A percentile compares a stretch with the other conserved stretches of the same genome.
Evolutionary conservation across 1,284 basidiomycete species (phyloP).

Genomic region (Takashimella tepidaria): DNA sequence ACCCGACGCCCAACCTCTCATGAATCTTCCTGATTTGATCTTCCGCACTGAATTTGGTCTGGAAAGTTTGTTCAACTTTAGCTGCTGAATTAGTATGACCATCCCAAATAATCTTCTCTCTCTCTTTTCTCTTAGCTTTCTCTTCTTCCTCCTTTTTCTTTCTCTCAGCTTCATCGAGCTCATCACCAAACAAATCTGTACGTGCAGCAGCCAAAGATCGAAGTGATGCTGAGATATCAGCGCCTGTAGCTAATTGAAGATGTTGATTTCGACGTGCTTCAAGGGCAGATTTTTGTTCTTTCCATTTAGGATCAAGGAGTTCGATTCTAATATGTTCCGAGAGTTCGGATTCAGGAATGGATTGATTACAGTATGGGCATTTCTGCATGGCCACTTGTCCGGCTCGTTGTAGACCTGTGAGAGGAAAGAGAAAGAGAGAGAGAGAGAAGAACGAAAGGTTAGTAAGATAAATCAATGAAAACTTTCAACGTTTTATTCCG

Average conservation of each 20-base stretch:
- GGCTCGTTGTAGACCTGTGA: constrained; percentile 56
- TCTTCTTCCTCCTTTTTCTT: constrained; percentile 81
- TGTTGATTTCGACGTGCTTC: constrained; percentile 86
- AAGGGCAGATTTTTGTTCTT: constrained; percentile 80
- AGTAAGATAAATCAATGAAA: constrained; percentile 6
- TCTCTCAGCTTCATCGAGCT: constrained; percentile 71
- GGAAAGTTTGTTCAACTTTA: constrained; percentile 81
- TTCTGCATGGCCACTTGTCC: constrained; percentile 67
- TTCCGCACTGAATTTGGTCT: constrained; percentile 83
- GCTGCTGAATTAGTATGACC: constrained; percentile 88
- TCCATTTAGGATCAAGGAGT: constrained; percentile 94
- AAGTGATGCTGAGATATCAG: constrained; percentile 86
- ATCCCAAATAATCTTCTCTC: constrained; percentile 92
- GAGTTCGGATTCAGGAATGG: constrained; percentile 88
- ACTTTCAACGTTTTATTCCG: too few relatives aligned
- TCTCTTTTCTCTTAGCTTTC: constrained; percentile 67
- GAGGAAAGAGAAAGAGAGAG: not conserved
- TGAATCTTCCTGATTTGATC: constrained; percentile 93
- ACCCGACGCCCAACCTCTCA: constrained; percentile 56
- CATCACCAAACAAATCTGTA: constrained; percentile 90
- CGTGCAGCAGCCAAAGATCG: constrained; percentile 83
- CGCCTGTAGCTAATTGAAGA: constrained; percentile 70
- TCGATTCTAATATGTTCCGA: constrained; percentile 99
- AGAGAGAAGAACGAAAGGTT: not conserved
- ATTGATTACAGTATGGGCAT: constrained; percentile 89